Conservation (phyloP, 2,329 filamentous ascomycete genomes). For the Nigrograna mackinnonii region DNA sequence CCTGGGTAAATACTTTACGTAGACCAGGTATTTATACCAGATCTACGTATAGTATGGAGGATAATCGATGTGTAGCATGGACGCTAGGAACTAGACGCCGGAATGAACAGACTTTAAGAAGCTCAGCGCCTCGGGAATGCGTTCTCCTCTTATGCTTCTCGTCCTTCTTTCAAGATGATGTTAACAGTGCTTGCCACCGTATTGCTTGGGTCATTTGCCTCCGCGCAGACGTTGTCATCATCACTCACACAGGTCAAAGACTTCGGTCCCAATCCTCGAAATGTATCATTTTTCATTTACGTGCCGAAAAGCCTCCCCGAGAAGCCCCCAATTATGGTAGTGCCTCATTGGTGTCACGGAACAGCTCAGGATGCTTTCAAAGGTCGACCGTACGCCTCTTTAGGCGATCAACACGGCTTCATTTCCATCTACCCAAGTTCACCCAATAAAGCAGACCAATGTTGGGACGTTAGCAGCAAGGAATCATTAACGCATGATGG, state of each 20-base stretch:
- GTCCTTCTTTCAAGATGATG: constrained; percentile 3
- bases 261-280: constrained; percentile 37
- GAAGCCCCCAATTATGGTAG: constrained; percentile 33
- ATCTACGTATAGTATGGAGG: constrained; percentile 5
- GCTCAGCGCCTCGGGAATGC: background rate
- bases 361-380: constrained; percentile 33
- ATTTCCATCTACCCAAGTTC: constrained; percentile 37
- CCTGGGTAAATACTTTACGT: constrained; percentile 1
- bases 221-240: constrained; percentile 26
- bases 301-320: constrained; percentile 30
- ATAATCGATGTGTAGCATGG: background rate
- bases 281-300: constrained; percentile 37
- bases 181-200: constrained; percentile 4
- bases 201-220: constrained; percentile 16
- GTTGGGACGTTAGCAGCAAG: constrained; percentile 40
- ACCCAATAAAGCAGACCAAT: constrained; percentile 31
- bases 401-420: constrained; percentile 36
- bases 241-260: constrained; percentile 27
- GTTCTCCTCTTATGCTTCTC: background rate
- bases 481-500: constrained; percentile 34
- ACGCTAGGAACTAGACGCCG: background rate
- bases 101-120: background rate
- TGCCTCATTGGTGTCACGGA: constrained; percentile 38
- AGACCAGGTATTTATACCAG: constrained; percentile 2
- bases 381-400: constrained; percentile 28